A percentile compares a stretch with the other conserved stretches of the same genome.
phyloP scores from a whole-genome alignment of 495 filamentous ascomycete genomes.

The Xylaria palmicola region DNA sequence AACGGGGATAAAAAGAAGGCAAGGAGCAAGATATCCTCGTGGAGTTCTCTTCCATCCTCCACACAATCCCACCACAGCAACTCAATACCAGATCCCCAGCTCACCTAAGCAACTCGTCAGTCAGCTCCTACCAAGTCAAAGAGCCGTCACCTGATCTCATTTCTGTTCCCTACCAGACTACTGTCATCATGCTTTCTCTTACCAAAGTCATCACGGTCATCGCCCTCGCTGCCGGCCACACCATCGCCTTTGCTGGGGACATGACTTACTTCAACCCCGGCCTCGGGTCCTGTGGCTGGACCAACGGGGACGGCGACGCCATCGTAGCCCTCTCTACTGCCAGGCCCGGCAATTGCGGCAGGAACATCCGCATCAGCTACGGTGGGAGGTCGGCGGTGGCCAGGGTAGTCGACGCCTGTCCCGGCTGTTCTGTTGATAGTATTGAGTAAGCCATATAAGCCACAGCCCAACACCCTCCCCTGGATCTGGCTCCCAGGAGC shows the following conservation, averaged over 20 bases:
- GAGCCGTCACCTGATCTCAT: too few relatives aligned
- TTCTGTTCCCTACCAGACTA: too few relatives aligned
- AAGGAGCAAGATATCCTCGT: neutral
- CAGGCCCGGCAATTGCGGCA: conserved; percentile 53
- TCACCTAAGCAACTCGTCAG: neutral
- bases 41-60: neutral
- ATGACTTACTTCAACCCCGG: conserved; percentile 47
- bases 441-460: conserved; percentile 35
- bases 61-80: neutral
- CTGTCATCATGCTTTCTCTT: neutral
- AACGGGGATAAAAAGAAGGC: neutral
- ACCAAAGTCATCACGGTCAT: conserved; percentile 20
- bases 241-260: conserved; percentile 34
- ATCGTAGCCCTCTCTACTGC: conserved; percentile 43
- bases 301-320: conserved; percentile 35
- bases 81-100: neutral
- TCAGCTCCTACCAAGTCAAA: too few relatives aligned
- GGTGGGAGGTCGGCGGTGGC: conserved; percentile 56
- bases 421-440: conserved; percentile 53
- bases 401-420: conserved; percentile 71
- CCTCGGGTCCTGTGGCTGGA: conserved; percentile 43
- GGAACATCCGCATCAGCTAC: conserved; percentile 56
- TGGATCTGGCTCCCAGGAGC: neutral
- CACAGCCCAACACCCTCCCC: neutral
- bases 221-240: conserved; percentile 11